Base-by-base conservation (phyloP, 805 yeast genomes). In the Priceomyces haplophilus region DNA sequence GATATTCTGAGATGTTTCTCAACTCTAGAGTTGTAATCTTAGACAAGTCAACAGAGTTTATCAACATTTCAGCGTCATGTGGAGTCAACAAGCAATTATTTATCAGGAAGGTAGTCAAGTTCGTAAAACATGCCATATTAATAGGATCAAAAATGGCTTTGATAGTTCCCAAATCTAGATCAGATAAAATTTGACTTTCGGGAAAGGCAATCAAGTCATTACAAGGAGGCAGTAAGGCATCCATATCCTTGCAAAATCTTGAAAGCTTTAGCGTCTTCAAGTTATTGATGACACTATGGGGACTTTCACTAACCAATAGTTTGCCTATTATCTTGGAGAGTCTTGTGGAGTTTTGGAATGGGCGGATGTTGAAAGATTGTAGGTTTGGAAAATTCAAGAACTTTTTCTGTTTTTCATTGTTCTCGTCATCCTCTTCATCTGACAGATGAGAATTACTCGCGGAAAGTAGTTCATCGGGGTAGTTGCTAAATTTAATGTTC, bases 1-100 rank as follows among this genome's bases (percentile, higher is more conserved):
- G 69, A 16, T 62, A 55, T 44, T 74, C 78, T 0, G 69, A 58
- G 13, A 72, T 53, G 17, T 67, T 63, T 20, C 48, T 53, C 23
- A 75, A 49, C 35, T 59, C 61, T 4, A 75, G 50, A 12, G 51
- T 50, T 3, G 38, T 49, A 16, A 75, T 41, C 3, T 49, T 45
- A 3, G 38, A 20, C 11, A 65, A 43, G 29, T 54, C 43, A 7
- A 64, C 49, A 7, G 62, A 45, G 0, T 48, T 19, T 1, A 37
- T 41, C 16, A 64, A 44, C 4, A 47, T 27, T 2, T 16, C 11
- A 2, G 56, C 63, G 42, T 65, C 71, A 2, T 34, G 21, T 1
- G 53, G 52, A 3, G 43, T 37, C 1, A 65, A 56, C 29, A 54
- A 39, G n/a, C 62, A 50, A 29, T 58, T 54, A 19, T 54, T 52